Conservation (phyloP, 192 early-diverging fungal genomes). For the Gaertneriomyces semiglobifer region DNA sequence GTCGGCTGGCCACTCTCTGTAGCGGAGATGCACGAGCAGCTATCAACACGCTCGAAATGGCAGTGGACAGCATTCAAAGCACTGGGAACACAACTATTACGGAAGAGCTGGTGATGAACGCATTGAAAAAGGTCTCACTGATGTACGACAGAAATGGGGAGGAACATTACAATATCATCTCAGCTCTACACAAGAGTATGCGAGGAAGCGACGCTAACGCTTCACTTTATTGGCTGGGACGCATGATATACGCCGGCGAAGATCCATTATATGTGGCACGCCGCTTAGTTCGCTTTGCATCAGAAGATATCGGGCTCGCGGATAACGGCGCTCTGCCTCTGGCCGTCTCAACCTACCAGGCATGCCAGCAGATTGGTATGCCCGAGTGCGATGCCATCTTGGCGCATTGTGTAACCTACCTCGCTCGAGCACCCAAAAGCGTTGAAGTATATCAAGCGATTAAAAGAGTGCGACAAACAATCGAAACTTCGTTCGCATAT, state of each 20-base stretch:
- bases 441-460: constrained; percentile 76
- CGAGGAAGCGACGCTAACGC: constrained; percentile 80
- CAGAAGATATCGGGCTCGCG: constrained; percentile 86
- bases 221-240: constrained; percentile 82
- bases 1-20: constrained; percentile 59
- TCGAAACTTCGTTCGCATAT: constrained; percentile 60
- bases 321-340: constrained; percentile 73
- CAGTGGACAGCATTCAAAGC: constrained; percentile 31
- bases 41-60: constrained; percentile 65
- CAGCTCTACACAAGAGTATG: constrained; percentile 84
- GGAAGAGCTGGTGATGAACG: constrained; percentile 57
- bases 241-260: constrained; percentile 87
- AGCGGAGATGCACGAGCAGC: constrained; percentile 77
- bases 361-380: constrained; percentile 85
- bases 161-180: constrained; percentile 89
- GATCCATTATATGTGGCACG: constrained; percentile 85
- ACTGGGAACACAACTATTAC: constrained; percentile 14
- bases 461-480: constrained; percentile 54
- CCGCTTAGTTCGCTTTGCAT: constrained; percentile 75
- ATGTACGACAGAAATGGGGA: constrained; percentile 78
- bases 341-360: constrained; percentile 72
- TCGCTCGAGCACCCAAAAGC: constrained; percentile 79
- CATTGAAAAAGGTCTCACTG: constrained; percentile 77
- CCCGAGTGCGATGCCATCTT: constrained; percentile 87
- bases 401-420: constrained; percentile 71